Evolutionary conservation across 371 early-diverging fungal species (phyloP).

Genomic region (Capniomyces stellatus): DNA sequence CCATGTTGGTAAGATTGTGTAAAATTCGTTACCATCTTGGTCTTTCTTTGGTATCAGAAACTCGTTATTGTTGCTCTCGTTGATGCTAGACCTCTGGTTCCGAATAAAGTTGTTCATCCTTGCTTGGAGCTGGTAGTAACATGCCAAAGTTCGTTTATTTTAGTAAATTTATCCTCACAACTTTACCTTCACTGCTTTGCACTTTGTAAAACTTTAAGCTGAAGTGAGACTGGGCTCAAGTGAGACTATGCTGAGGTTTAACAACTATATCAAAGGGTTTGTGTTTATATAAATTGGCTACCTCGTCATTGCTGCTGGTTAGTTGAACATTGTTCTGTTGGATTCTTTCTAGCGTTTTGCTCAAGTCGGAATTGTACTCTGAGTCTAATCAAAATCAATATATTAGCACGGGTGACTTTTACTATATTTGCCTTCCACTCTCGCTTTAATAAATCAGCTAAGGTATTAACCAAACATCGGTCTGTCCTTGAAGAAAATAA

Average conservation of each 20-base stretch:
- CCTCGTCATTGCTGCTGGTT: not conserved
- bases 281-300: not conserved
- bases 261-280: not conserved
- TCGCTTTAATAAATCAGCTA: not conserved
- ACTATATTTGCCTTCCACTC: not conserved
- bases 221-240: not conserved
- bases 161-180: too few species aligned
- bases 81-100: constrained; percentile 11
- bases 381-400: not conserved
- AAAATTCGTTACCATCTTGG: constrained; percentile 1
- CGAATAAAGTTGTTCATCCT: constrained; percentile 13
- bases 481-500: too few species aligned
- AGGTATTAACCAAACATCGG: too few species aligned
- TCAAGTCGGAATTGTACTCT: not conserved
- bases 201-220: too few species aligned
- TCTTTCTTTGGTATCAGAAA: constrained; percentile 7
- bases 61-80: constrained; percentile 19
- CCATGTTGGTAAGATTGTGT: not conserved
- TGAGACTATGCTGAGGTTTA: not conserved
- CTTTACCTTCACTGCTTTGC: too few species aligned
- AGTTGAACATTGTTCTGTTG: not conserved
- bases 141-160: too few species aligned
- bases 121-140: constrained; percentile 4
- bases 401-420: not conserved
- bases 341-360: not conserved